A percentile compares a stretch with the other conserved stretches of the same genome.
Evolutionary conservation across 2,329 filamentous ascomycete species (phyloP).

Genomic region (Pyrenochaeta sp.): DNA sequence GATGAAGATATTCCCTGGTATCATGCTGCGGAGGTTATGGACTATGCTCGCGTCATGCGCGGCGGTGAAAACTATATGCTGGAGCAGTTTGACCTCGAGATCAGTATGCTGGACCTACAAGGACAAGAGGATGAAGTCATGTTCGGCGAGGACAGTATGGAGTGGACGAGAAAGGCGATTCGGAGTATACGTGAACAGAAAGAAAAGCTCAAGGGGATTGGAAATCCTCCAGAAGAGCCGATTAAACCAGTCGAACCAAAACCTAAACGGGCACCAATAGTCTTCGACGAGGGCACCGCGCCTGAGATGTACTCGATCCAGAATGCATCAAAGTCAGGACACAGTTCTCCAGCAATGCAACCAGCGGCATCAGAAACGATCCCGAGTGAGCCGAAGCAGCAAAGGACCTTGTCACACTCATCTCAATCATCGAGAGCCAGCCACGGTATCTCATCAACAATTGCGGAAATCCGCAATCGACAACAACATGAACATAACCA

Average conservation of each 20-base stretch:
- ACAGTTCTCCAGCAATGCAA: constrained; percentile 42
- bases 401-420: constrained; percentile 38
- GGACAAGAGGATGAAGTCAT: constrained; percentile 89
- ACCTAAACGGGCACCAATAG: constrained; percentile 56
- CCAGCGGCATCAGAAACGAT: constrained; percentile 14
- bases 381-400: constrained; percentile 5
- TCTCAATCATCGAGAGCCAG: constrained; percentile 41
- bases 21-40: constrained; percentile 89
- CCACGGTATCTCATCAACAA: constrained; percentile 48
- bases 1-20: constrained; percentile 91
- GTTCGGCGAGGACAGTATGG: constrained; percentile 84
- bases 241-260: constrained; percentile 60
- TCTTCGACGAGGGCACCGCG: constrained; percentile 57
- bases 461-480: constrained; percentile 56
- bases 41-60: constrained; percentile 96
- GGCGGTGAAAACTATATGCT: constrained; percentile 88
- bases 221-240: constrained; percentile 65
- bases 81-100: constrained; percentile 80
- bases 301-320: constrained; percentile 62
- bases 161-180: constrained; percentile 89
- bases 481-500: constrained; percentile 55
- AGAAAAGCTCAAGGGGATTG: constrained; percentile 74
- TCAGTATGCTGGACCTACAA: constrained; percentile 75
- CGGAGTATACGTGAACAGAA: constrained; percentile 75
- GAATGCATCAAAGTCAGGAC: constrained; percentile 55